Evolutionary conservation across 164 flowering plant genomes (phyloP).

Genomic region (Vitis cinerea): DNA sequence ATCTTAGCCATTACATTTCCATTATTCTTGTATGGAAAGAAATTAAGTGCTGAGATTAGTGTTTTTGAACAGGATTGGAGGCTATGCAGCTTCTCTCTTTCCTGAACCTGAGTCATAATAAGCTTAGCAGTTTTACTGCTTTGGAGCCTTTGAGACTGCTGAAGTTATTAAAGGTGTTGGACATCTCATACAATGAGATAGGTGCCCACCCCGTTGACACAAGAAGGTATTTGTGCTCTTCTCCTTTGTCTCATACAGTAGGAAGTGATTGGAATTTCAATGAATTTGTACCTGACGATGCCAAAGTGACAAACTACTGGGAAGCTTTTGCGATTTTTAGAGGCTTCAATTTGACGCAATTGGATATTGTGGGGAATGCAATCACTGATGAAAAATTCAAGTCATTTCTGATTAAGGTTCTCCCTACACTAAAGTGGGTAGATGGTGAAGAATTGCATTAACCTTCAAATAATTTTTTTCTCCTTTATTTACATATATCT

Average conservation of each 20-base stretch:
- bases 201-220: slow-evolving; percentile 78
- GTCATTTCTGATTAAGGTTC: slow-evolving; percentile 39
- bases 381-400: slow-evolving; percentile 46
- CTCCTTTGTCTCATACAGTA: slow-evolving; percentile 63
- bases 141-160: slow-evolving; percentile 65
- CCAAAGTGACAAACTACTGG: slow-evolving; percentile 38
- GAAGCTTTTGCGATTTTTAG: slow-evolving; percentile 58
- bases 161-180: slow-evolving; percentile 54
- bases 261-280: slow-evolving; percentile 30
- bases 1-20: too few relatives aligned
- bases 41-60: background rate
- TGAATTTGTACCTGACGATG: slow-evolving; percentile 22
- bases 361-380: slow-evolving; percentile 68
- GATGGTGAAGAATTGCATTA: slow-evolving; percentile 43
- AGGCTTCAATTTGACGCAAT: slow-evolving; percentile 55
- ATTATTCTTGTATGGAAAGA: background rate
- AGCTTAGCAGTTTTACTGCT: slow-evolving; percentile 64
- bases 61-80: slow-evolving; percentile 67
- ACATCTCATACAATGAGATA: slow-evolving; percentile 79
- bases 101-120: slow-evolving; percentile 75
- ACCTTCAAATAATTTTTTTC: background rate
- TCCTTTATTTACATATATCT: background rate
- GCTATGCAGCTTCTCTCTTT: slow-evolving; percentile 71
- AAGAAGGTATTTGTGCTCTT: slow-evolving; percentile 63
- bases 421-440: slow-evolving; percentile 67